Conservation (phyloP, 305 asterid genomes). For the Plantago rigida region DNA sequence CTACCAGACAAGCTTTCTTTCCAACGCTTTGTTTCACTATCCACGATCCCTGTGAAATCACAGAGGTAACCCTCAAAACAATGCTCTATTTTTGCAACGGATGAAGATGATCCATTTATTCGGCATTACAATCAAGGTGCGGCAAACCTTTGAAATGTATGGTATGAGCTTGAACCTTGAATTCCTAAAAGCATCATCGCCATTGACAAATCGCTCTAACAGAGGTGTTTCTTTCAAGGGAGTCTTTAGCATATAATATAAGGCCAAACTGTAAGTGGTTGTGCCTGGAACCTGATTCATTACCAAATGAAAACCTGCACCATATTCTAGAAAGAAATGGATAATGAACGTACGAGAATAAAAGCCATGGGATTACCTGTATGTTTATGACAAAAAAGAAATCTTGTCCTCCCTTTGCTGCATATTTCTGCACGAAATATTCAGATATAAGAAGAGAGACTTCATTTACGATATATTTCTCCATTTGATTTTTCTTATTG, state of each 20-base stretch:
- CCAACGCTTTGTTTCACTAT: conserved; percentile 94
- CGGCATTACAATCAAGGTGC: not conserved
- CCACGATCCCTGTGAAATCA: conserved; percentile 80
- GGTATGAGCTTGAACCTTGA: conserved; percentile 93
- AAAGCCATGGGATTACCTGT: conserved; percentile 40
- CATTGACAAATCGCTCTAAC: conserved; percentile 65
- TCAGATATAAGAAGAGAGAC: conserved; percentile 21
- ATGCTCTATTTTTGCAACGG: not conserved
- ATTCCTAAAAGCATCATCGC: conserved; percentile 73
- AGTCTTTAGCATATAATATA: conserved; percentile 59
- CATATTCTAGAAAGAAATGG: not conserved
- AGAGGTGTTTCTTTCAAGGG: conserved; percentile 61
- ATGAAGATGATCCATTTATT: not conserved
- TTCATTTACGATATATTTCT: not conserved
- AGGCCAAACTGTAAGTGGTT: conserved; percentile 46
- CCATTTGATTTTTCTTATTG: not conserved
- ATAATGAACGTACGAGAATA: not conserved
- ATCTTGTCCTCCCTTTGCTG: conserved; percentile 50
- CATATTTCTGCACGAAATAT: conserved; percentile 47
- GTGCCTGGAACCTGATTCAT: conserved; percentile 63
- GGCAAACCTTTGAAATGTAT: conserved; percentile 59
- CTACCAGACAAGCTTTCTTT: conserved; percentile 75
- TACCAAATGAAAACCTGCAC: conserved; percentile 6
- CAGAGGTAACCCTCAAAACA: not conserved
- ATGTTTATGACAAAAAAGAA: conserved; percentile 75